A percentile compares a stretch with the other conserved stretches of the same genome.
Conservation (phyloP, 192 early-diverging fungal genomes). For the Coemansia sp. region DNA sequence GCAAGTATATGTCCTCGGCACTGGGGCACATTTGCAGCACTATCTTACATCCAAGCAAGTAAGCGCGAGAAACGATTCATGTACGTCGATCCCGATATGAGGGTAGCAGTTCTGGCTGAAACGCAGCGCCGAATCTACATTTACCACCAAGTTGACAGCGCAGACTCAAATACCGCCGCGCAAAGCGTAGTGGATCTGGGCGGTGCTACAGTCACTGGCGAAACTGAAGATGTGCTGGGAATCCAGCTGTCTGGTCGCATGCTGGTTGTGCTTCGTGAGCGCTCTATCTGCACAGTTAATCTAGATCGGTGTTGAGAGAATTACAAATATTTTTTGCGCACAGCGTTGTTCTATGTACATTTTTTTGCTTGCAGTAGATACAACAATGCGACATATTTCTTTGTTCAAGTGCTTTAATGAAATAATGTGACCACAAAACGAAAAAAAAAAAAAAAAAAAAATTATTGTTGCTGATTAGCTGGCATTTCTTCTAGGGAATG, state of each 20-base stretch:
- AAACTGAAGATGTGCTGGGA: constrained; percentile 36
- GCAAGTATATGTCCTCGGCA: constrained; percentile 42
- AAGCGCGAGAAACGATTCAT: constrained; percentile 73
- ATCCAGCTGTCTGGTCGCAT: constrained; percentile 25
- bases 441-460: too few relatives aligned
- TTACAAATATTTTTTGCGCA: neutral
- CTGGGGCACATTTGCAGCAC: constrained; percentile 65
- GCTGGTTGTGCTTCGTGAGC: constrained; percentile 35
- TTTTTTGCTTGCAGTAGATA: neutral
- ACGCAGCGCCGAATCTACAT: constrained; percentile 49
- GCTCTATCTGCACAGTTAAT: constrained; percentile 29
- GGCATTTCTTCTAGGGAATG: neutral
- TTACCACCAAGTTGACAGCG: constrained; percentile 30
- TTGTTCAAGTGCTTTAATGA: neutral
- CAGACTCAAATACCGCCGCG: constrained; percentile 16
- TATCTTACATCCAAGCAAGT: constrained; percentile 76
- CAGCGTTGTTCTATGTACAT: neutral
- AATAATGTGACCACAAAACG: neutral
- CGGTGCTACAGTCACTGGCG: constrained; percentile 12
- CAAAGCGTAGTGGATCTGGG: constrained; percentile 53
- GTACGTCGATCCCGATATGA: constrained; percentile 59
- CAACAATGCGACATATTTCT: neutral
- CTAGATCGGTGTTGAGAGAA: constrained; percentile 23
- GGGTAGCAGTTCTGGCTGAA: constrained; percentile 47
- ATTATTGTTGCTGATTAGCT: neutral